These are phyloP conservation scores for Botryotinia globosa DNA, from an alignment of 2,329 filamentous ascomycete genomes.

Conservation along the genomic window DNA sequence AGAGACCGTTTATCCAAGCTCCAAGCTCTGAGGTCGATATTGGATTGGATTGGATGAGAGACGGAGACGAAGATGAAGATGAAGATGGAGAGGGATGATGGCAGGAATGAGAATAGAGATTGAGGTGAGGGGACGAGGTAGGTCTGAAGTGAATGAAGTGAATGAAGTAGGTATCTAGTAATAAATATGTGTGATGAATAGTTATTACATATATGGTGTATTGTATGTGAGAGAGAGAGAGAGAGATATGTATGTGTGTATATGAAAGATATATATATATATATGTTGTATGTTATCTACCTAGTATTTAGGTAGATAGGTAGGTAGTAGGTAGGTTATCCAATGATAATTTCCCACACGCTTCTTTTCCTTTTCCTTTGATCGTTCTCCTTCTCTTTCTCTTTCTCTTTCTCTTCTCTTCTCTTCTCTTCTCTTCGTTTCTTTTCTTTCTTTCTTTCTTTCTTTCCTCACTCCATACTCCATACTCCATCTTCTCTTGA, in stretches of 20 bases:
- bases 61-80: background rate
- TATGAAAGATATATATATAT: no score
- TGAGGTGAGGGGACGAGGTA: background rate
- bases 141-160: background rate
- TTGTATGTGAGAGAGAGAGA: no score
- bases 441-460: background rate
- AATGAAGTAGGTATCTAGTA: no score
- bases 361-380: background rate
- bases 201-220: background rate
- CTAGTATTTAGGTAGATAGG: no score
- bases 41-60: background rate
- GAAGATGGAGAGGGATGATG: background rate
- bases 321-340: background rate
- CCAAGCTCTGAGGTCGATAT: background rate
- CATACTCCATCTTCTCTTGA: no score
- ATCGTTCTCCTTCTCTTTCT: background rate
- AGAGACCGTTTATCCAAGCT: background rate
- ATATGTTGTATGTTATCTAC: background rate
- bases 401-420: no score
- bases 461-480: no score
- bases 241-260: no score
- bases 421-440: no score
- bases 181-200: background rate
- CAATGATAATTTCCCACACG: background rate
- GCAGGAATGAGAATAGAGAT: background rate